Evolutionary conservation across 345 rosid genomes (phyloP).

Genomic region (Ricinus communis): DNA sequence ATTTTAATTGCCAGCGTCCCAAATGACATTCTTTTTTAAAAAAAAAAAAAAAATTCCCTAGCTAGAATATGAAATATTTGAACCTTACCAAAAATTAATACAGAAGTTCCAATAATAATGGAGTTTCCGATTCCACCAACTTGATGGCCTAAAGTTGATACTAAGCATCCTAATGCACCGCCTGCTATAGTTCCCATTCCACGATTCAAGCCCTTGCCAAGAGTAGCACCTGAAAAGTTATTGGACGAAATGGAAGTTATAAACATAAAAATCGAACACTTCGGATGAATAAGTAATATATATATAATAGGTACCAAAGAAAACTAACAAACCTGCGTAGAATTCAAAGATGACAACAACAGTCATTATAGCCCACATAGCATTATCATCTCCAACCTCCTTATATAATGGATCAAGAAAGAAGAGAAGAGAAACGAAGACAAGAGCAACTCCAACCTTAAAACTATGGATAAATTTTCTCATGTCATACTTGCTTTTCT

Average conservation of each 20-base stretch:
- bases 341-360: slow-evolving; percentile 75
- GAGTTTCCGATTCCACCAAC: slow-evolving; percentile 48
- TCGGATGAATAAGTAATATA: too few species aligned
- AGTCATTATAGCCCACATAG: slow-evolving; percentile 83
- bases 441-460: slow-evolving; percentile 66
- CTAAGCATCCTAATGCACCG: slow-evolving; percentile 57
- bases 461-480: slow-evolving; percentile 51
- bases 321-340: slow-evolving; percentile 51
- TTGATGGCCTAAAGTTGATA: slow-evolving; percentile 44
- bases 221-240: slow-evolving; percentile 75
- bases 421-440: slow-evolving; percentile 60
- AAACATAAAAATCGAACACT: background rate
- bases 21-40: background rate
- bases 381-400: slow-evolving; percentile 60
- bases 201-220: slow-evolving; percentile 68
- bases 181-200: slow-evolving; percentile 66
- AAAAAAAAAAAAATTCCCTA: background rate
- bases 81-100: slow-evolving; percentile 52
- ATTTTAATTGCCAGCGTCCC: too few species aligned
- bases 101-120: slow-evolving; percentile 40
- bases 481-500: slow-evolving; percentile 18
- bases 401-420: slow-evolving; percentile 51
- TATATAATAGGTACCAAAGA: too few species aligned
- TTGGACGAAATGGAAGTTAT: too few species aligned
- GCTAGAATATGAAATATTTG: background rate